phyloP scores from a whole-genome alignment of 768 basidiomycete species.

The Boletus sp. region DNA sequence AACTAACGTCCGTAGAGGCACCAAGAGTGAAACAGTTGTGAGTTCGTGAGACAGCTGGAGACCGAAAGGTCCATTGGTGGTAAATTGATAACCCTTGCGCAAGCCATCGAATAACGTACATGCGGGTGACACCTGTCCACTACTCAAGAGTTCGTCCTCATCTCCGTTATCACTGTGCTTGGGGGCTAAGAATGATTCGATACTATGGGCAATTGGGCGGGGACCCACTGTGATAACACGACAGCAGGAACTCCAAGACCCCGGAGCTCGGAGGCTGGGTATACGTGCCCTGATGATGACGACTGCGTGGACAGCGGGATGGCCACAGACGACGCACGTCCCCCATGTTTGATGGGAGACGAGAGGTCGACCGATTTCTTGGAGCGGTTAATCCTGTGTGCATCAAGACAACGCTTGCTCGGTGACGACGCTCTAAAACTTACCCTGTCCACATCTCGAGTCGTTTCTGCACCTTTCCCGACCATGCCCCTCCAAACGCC shows the following conservation, averaged over 20 bases:
- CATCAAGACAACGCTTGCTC: conserved; percentile 6
- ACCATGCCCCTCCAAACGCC: conserved; percentile 36
- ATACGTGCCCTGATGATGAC: conserved; percentile 32
- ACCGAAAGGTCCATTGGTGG: neutral
- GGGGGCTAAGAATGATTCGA: neutral
- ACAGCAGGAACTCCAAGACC: conserved; percentile 37
- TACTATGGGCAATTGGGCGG: neutral
- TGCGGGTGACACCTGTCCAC: conserved; percentile 71
- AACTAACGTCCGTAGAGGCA: conserved; percentile 29
- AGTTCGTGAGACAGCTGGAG: conserved; percentile 24
- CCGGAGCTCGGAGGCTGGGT: conserved; percentile 24
- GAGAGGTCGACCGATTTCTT: conserved; percentile 29
- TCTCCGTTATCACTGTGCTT: conserved; percentile 36
- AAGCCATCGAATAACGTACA: conserved; percentile 40
- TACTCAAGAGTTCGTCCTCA: conserved; percentile 69
- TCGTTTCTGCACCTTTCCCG: conserved; percentile 44
- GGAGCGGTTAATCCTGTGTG: conserved; percentile 33
- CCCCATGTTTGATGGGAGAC: conserved; percentile 21
- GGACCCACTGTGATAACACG: conserved; percentile 38
- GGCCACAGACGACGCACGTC: conserved; percentile 25
- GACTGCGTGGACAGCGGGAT: conserved; percentile 35
- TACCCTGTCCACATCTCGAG: conserved; percentile 50
- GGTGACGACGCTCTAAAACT: conserved; percentile 13
- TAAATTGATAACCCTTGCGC: conserved; percentile 6
- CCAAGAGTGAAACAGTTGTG: conserved; percentile 24